These are phyloP conservation scores for Arabidopsis thaliana DNA, from an alignment of 345 rosid species.

Conservation along the genomic window DNA sequence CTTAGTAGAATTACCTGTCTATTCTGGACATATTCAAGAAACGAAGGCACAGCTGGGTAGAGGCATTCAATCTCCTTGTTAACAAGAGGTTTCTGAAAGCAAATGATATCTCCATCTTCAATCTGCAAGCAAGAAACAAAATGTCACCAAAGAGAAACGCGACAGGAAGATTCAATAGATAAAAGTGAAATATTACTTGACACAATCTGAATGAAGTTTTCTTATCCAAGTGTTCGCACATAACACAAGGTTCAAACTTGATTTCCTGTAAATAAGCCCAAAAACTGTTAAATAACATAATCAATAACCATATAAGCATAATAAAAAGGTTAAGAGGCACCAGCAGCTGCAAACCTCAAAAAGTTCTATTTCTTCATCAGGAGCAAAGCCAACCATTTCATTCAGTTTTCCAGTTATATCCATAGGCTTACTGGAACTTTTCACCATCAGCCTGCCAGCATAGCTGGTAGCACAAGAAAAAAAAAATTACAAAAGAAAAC, in stretches of 20 bases:
- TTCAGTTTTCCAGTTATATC: constrained; percentile 75
- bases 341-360: constrained; percentile 68
- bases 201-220: constrained; percentile 65
- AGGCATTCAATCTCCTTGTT: constrained; percentile 58
- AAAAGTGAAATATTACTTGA: constrained; percentile 60
- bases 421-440: constrained; percentile 72
- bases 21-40: constrained; percentile 87
- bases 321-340: constrained; percentile 10
- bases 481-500: constrained; percentile 23
- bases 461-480: constrained; percentile 50
- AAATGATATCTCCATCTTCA: constrained; percentile 94
- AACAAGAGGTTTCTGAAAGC: constrained; percentile 73
- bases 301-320: constrained; percentile 10
- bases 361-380: constrained; percentile 89
- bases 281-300: constrained; percentile 18
- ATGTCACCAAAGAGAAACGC: constrained; percentile 23
- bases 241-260: constrained; percentile 85
- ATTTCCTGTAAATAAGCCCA: constrained; percentile 67
- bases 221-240: constrained; percentile 89
- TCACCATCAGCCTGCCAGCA: constrained; percentile 85
- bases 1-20: constrained; percentile 65
- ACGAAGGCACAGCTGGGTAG: constrained; percentile 82
- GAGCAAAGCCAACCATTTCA: constrained; percentile 88
- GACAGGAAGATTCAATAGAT: constrained; percentile 1
- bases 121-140: constrained; percentile 54